Conservation (phyloP, 257 asterid genomes). For the Primulina eburnea region DNA sequence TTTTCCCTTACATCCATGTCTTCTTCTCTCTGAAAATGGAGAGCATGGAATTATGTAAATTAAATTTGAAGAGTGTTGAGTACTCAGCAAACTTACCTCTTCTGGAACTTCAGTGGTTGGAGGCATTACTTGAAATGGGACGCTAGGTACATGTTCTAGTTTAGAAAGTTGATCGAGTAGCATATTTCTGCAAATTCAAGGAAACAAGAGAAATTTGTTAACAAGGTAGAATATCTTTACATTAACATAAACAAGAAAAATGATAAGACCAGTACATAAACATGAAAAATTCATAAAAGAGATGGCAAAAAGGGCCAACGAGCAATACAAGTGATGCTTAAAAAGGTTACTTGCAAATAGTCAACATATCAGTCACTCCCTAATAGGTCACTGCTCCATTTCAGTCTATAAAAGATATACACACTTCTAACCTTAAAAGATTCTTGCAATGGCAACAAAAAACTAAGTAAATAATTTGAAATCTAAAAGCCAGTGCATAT, state of each 20-base stretch:
- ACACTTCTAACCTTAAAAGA: not conserved
- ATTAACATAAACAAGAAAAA: not conserved
- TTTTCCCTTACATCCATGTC: conserved; percentile 74
- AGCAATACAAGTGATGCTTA: not conserved
- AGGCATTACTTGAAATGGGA: conserved; percentile 73
- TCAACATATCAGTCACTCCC: not conserved
- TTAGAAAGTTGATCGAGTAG: conserved; percentile 71
- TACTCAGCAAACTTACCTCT: conserved; percentile 44
- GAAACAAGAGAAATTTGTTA: conserved; percentile 13
- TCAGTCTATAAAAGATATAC: not conserved
- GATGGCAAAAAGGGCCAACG: not conserved
- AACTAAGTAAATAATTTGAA: not conserved
- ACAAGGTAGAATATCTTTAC: not conserved
- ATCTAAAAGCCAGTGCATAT: not conserved
- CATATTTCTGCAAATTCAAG: conserved; percentile 54
- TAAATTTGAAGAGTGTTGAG: conserved; percentile 16
- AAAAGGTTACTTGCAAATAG: not conserved
- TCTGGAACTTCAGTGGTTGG: conserved; percentile 62
- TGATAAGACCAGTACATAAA: not conserved
- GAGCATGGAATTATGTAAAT: conserved; percentile 2
- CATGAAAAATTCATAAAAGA: not conserved
- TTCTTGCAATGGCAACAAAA: not conserved
- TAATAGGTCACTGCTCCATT: not conserved
- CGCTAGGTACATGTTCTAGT: conserved; percentile 78
- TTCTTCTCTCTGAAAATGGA: conserved; percentile 57